These are phyloP conservation scores for Carnegiea gigantea DNA, from an alignment of 179 eudicot species.

Conservation along the genomic window DNA sequence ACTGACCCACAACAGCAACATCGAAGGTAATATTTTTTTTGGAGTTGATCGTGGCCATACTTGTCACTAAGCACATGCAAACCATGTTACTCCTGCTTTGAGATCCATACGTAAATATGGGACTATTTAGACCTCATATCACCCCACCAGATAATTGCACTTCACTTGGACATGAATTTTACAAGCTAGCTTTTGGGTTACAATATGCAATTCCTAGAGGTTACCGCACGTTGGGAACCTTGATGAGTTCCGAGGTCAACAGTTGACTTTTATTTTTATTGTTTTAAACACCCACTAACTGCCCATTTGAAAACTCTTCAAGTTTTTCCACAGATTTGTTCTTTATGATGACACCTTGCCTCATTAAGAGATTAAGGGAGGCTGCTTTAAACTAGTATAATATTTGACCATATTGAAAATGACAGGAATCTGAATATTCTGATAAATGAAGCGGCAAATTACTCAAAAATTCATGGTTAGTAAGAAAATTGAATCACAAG, in stretches of 20 bases:
- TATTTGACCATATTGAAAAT: slow-evolving; percentile 4
- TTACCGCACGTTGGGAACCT: neutral
- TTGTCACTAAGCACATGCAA: slow-evolving; percentile 36
- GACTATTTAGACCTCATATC: slow-evolving; percentile 26
- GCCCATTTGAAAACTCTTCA: neutral
- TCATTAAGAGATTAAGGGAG: neutral
- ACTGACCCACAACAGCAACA: slow-evolving; percentile 36
- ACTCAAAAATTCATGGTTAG: neutral
- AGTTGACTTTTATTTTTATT: neutral
- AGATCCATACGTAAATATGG: slow-evolving; percentile 23
- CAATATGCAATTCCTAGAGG: neutral
- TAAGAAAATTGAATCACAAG: neutral
- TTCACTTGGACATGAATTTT: slow-evolving; percentile 1
- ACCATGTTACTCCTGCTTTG: slow-evolving; percentile 52
- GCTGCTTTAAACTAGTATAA: neutral
- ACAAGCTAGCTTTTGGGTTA: neutral
- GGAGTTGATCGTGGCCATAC: slow-evolving; percentile 32
- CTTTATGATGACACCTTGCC: neutral
- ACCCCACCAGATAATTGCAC: slow-evolving; percentile 13
- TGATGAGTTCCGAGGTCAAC: neutral
- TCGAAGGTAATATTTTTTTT: slow-evolving; percentile 23
- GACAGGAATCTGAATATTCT: slow-evolving; percentile 5
- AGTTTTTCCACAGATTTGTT: neutral
- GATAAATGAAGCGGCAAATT: neutral
- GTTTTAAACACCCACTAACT: neutral